Evolutionary conservation across 768 basidiomycete species (phyloP), one percentile per base, ranked within the genome.

Genomic region (Mycena olivaceomarginata): DNA sequence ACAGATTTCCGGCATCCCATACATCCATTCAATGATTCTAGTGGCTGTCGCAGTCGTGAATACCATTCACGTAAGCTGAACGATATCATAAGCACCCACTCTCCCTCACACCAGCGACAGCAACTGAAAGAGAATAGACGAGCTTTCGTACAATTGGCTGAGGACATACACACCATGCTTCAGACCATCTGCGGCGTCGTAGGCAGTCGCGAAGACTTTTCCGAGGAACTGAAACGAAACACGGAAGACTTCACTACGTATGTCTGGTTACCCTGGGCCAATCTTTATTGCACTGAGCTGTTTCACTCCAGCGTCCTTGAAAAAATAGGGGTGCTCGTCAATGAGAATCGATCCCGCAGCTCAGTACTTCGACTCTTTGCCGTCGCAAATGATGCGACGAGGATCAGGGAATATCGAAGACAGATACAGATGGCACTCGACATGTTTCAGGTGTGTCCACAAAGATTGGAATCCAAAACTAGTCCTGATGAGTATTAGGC

Each of bases 101-200:
- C 20, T 51, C 20, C 16, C 48, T 51, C 16, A 51, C 20, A 16
- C 16, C 20, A 13, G 13, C 6, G 15, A 13, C 18, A 71, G 70
- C 46, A 51, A 56, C 15, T 64, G 12, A 72, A 41, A 53, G 70
- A 64, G 48, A 72, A 72, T n/a, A 65, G 22, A 22, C 22, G 13
- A 37, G 70, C 70, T 4, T 72, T 72, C 13, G 48, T 7, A n/a
- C 48, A n/a, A 37, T 51, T 72, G 11, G 70, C 62, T 1, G 0
- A 65, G 1, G 62, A 65, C 39, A 65, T 39, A 15, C 22, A 65
- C 22, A 53, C 2, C 5, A 64, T 72, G 70, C 15, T 72, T 22
- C 11, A 31, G 31, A 31, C 31, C 31, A 31, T 31, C 3, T 31
- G 31, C 31, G 31, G 31, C 31, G 31, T 31, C 31, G 3, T 31